Evolutionary conservation across 1,284 basidiomycete species (phyloP).

Genomic region (Fistulinella cinereoalba): DNA sequence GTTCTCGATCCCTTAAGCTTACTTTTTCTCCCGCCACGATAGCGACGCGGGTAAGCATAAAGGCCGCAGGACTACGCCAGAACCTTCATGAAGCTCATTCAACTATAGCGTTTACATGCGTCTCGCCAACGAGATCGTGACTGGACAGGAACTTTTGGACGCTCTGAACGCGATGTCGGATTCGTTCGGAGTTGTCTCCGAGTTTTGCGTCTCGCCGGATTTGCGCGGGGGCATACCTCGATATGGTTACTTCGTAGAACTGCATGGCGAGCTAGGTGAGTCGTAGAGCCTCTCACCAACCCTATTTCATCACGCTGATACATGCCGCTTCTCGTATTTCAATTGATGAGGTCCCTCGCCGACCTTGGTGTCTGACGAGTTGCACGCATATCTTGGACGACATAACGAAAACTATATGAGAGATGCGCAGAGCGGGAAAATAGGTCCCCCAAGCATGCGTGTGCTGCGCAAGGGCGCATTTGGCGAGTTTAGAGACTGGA

Average conservation of each 20-base stretch:
- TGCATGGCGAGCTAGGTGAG: constrained; percentile 7
- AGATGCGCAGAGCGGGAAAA: constrained; percentile 12
- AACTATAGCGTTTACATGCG: constrained; percentile 15
- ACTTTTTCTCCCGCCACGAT: too few species aligned
- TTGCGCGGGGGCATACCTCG: constrained; percentile 15
- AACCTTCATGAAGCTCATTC: too few species aligned
- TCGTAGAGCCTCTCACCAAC: background rate
- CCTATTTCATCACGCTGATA: too few species aligned
- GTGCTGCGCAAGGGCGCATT: constrained; percentile 22
- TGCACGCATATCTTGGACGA: constrained; percentile 9
- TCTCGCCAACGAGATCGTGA: constrained; percentile 21
- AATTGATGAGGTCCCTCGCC: too few species aligned
- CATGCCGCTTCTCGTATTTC: constrained; percentile 7
- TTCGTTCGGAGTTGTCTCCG: constrained; percentile 18
- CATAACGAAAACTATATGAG: constrained; percentile 18
- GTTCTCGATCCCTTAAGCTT: too few species aligned
- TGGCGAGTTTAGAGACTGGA: constrained; percentile 20
- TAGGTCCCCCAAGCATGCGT: constrained; percentile 7
- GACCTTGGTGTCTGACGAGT: background rate
- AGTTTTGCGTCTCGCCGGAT: too few species aligned
- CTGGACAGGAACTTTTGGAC: constrained; percentile 16
- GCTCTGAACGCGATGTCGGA: constrained; percentile 14
- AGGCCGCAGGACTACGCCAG: too few species aligned
- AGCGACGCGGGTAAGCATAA: too few species aligned
- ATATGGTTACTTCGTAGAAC: constrained; percentile 23